Evolutionary conservation across 148 eudicot genomes (phyloP).

Genomic region (Pouteria glomerata): DNA sequence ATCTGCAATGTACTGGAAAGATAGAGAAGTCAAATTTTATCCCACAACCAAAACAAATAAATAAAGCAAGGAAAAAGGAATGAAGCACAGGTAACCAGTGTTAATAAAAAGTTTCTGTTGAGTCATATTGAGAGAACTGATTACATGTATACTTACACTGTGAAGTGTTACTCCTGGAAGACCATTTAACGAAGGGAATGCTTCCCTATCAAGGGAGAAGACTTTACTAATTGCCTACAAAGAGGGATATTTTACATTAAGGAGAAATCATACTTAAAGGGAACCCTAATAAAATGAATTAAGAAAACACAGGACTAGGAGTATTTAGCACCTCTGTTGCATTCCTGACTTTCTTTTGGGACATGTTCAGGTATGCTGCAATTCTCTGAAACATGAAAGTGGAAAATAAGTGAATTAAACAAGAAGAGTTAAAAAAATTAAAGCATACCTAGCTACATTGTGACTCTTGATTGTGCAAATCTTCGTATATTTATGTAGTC

Average conservation of each 20-base stretch:
- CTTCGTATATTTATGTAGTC: not conserved
- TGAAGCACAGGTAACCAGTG: not conserved
- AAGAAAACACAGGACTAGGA: not conserved
- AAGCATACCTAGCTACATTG: conserved; percentile 1
- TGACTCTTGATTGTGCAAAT: not conserved
- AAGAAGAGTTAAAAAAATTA: not conserved
- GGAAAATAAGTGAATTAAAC: conserved; percentile 1
- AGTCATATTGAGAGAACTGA: not conserved
- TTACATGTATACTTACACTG: conserved; percentile 55
- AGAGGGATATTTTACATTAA: conserved; percentile 11
- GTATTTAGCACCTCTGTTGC: conserved; percentile 68
- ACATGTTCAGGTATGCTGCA: conserved; percentile 79
- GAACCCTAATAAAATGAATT: not conserved
- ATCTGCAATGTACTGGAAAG: conserved; percentile 83
- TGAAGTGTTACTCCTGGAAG: conserved; percentile 79
- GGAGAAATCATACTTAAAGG: not conserved
- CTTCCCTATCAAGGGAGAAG: conserved; percentile 79
- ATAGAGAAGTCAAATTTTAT: conserved; percentile 2
- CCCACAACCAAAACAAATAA: not conserved
- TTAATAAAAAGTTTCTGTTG: not conserved
- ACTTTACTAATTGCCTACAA: conserved; percentile 70
- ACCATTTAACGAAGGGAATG: conserved; percentile 75
- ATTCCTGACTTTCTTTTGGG: conserved; percentile 81
- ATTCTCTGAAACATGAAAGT: conserved; percentile 45
- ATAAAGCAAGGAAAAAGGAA: not conserved